Conservation (phyloP, 2,329 filamentous ascomycete genomes). For the Penicillium aurantiogriseum region DNA sequence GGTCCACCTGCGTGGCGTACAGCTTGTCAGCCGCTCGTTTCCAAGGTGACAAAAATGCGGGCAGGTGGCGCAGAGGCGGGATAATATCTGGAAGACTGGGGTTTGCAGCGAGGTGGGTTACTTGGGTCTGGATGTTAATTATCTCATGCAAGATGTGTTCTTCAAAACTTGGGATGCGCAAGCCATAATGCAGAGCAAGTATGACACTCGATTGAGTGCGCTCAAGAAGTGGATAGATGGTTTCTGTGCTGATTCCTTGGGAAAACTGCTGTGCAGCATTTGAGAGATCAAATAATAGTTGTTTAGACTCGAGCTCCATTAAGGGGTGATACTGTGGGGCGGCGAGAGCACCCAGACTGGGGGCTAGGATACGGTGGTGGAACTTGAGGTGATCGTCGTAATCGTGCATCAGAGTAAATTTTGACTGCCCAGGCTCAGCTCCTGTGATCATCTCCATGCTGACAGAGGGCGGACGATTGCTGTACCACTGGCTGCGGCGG, state of each 20-base stretch:
- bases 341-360: conserved; percentile 50
- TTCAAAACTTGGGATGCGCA: conserved; percentile 46
- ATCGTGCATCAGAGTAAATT: conserved; percentile 47
- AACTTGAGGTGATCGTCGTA: conserved; percentile 53
- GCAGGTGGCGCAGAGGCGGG: conserved; percentile 46
- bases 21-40: conserved; percentile 32
- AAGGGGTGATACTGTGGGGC: conserved; percentile 50
- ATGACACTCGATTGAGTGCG: conserved; percentile 54
- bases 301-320: conserved; percentile 51
- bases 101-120: conserved; percentile 49
- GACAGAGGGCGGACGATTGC: conserved; percentile 40
- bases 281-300: conserved; percentile 47
- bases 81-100: conserved; percentile 50
- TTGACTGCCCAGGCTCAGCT: conserved; percentile 19
- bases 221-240: conserved; percentile 51
- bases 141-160: conserved; percentile 50
- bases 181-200: conserved; percentile 53
- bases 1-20: conserved; percentile 25
- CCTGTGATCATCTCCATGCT: conserved; percentile 41
- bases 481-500: conserved; percentile 43
- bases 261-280: conserved; percentile 12
- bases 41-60: conserved; percentile 49
- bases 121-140: conserved; percentile 48
- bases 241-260: conserved; percentile 17
- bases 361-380: conserved; percentile 47